Percentiles rank a stretch among this genome's conserved stretches.
These are phyloP conservation scores for Anisodus tanguticus DNA, from an alignment of 257 asterid genomes.

Conservation along the genomic window DNA sequence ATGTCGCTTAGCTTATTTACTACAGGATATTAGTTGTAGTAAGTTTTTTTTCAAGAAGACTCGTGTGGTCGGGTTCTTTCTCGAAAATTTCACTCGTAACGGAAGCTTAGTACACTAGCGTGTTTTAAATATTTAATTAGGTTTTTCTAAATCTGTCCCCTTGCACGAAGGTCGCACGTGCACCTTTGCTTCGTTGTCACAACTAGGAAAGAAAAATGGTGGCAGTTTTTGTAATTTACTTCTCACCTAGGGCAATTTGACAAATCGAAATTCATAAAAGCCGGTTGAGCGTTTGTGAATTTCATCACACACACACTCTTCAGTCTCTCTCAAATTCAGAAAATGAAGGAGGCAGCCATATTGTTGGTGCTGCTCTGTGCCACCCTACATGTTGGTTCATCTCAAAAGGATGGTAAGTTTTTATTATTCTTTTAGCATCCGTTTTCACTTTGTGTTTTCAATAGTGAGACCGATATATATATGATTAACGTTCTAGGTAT, in stretches of 20 bases:
- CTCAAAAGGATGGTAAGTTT: constrained; percentile 27
- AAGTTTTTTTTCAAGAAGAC: background rate
- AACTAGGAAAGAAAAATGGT: background rate
- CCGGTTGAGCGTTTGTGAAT: background rate
- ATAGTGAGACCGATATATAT: too few relatives aligned
- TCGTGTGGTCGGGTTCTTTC: too few relatives aligned
- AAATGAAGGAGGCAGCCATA: constrained; percentile 26
- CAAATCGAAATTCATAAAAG: background rate
- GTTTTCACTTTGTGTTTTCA: background rate
- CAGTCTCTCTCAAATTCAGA: background rate
- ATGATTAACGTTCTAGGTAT: too few relatives aligned
- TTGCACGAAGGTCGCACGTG: constrained; percentile 14
- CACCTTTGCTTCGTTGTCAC: background rate
- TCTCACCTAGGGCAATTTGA: background rate
- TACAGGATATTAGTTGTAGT: background rate
- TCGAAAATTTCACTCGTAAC: too few relatives aligned
- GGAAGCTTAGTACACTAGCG: too few relatives aligned
- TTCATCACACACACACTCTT: background rate
- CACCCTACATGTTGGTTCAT: background rate
- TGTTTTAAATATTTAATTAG: background rate
- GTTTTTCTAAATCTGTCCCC: background rate
- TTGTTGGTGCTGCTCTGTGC: constrained; percentile 26
- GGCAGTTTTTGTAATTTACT: constrained; percentile 8
- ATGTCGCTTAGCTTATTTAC: background rate
- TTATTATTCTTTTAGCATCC: background rate